Percentiles rank a stretch among this genome's conserved stretches.
phyloP scores from a whole-genome alignment of 164 flowering plant genomes.

The Vitis cinerea region DNA sequence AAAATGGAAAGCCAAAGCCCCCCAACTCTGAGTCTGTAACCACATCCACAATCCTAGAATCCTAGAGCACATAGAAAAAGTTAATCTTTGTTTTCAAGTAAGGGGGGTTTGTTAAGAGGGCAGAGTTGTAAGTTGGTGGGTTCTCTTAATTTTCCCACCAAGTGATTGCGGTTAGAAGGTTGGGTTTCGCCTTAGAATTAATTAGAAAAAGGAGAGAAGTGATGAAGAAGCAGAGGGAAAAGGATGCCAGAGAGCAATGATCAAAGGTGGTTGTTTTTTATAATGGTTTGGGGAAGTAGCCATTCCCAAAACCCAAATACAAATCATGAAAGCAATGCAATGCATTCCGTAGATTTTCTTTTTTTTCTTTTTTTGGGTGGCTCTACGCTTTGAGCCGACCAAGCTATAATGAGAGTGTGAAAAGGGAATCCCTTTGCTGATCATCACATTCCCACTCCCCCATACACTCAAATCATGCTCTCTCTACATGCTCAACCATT shows the following conservation, averaged over 20 bases:
- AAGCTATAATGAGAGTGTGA: conserved; percentile 13
- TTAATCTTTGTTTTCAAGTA: conserved; percentile 18
- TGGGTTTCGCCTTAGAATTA: not conserved
- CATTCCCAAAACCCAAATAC: conserved; percentile 3
- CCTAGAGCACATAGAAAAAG: not conserved
- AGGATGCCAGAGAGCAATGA: not conserved
- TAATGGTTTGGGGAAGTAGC: conserved; percentile 10
- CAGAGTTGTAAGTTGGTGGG: conserved; percentile 9
- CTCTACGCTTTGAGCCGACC: conserved; percentile 11
- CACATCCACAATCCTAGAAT: conserved; percentile 2
- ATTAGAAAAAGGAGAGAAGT: not conserved
- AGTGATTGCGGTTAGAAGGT: conserved; percentile 12
- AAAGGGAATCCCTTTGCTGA: conserved; percentile 3
- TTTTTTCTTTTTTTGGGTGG: conserved; percentile 7
- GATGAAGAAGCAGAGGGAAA: not conserved
- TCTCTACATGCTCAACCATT: conserved; percentile 5
- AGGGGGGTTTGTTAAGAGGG: conserved; percentile 17
- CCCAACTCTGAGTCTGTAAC: not conserved
- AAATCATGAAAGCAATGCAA: conserved; percentile 25
- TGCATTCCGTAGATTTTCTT: not conserved
- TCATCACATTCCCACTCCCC: conserved; percentile 12
- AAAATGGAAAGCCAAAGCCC: conserved; percentile 17
- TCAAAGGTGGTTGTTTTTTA: not conserved
- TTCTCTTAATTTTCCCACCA: not conserved
- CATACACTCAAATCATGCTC: conserved; percentile 10